phyloP scores from a whole-genome alignment of 202 grass and related monocot genomes.

The Cymbopogon flexuosus region DNA sequence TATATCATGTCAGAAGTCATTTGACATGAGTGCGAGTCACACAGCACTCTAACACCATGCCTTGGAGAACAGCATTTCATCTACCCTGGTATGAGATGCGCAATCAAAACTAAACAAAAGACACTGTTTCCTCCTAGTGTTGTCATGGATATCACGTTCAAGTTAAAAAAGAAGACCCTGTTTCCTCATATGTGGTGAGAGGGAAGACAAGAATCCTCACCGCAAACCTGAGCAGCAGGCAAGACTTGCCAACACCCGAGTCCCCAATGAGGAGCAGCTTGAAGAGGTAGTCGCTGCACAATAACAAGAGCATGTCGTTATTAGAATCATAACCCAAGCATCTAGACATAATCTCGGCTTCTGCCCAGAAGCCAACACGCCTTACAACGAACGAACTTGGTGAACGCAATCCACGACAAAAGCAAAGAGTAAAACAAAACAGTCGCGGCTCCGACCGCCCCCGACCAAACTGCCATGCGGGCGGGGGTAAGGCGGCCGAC shows the following conservation, averaged over 20 bases:
- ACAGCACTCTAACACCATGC: background rate
- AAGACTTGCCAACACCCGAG: constrained; percentile 69
- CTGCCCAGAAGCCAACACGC: background rate
- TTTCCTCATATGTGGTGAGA: background rate
- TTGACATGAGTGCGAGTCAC: background rate
- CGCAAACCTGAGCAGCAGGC: constrained; percentile 74
- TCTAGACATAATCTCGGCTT: background rate
- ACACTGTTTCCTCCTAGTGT: background rate
- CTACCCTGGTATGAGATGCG: background rate
- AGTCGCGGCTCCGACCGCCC: background rate
- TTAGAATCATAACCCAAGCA: background rate
- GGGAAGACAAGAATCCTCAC: constrained; percentile 32
- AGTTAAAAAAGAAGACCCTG: background rate
- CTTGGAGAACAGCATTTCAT: background rate
- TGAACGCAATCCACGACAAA: background rate
- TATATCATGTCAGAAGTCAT: background rate
- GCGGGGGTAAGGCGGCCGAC: background rate
- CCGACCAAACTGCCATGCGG: background rate
- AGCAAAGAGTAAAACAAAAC: background rate
- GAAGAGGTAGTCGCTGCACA: constrained; percentile 66
- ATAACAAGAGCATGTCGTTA: constrained; percentile 9
- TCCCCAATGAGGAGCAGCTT: constrained; percentile 73
- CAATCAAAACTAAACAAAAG: constrained; percentile 1
- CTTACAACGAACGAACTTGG: background rate
- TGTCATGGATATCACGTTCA: background rate